Base-by-base conservation (phyloP, 83 land plant genomes). In the Picea abies region DNA sequence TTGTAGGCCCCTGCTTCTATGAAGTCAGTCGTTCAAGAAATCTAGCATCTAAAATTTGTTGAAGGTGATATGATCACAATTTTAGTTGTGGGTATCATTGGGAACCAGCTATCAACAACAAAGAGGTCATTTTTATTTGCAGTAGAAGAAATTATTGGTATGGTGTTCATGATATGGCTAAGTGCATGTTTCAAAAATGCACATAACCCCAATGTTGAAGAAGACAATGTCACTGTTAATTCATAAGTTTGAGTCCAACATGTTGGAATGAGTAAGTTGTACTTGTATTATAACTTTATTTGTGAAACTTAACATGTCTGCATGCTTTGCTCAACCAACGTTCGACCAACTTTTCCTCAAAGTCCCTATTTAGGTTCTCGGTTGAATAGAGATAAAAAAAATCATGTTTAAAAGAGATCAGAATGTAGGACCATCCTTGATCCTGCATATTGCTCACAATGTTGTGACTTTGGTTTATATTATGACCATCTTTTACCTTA, bases 1-100 rank as follows among this genome's bases (percentile, higher is more conserved):
- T 87, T 86, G 5, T 86, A 87, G 62, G 86, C 86, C 32, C 86
- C 88, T n/a, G 66, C 76, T 60, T 84, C 88, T 25, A 87, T 87
- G 88, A 87, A 87, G 19, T 77, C 83, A 5, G 83, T 87, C 3
- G 81, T 87, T 58, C 86, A 87, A 66, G 76, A 86, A 56, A 79
- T 82, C 5, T 87, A 86, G 88, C 88, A 81, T 61, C 67, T 84
- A 58, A 84, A 86, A 22, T 80, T 79, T 2, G 82, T 86, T 32
- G 86, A 83, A 87, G 88, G 88, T 87, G 81, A 37, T 3, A 3
- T 37, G 39, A 37, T 37, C 39, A 37, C 39, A 37, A 37, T 37
- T 37, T 37, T 37, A 37, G 39, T 37, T 37, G 4, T 37, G 39
- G 39, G 39, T 37, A 37, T 37, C 39, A 37, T 37, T 80, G 88